A percentile compares a stretch with the other conserved stretches of the same genome.
Conservation (phyloP, 352 stramenopile genomes). For the Globisporangium iwayamae region DNA sequence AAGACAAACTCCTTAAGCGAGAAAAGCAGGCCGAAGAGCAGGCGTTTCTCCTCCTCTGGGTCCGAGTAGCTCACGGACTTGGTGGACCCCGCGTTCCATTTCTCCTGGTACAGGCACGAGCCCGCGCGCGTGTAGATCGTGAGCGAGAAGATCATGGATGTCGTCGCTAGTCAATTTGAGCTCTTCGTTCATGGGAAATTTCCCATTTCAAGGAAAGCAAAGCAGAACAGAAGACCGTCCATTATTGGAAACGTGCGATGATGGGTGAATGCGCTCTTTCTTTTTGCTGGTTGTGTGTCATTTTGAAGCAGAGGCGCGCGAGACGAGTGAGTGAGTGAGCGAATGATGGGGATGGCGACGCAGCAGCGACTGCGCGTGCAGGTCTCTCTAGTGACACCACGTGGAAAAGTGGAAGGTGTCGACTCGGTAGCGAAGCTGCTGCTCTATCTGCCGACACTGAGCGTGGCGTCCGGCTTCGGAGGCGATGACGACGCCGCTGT, state of each 20-base stretch:
- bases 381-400: slow-evolving; percentile 12
- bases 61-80: slow-evolving; percentile 77
- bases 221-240: not conserved
- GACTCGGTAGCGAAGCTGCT: slow-evolving; percentile 13
- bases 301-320: slow-evolving; percentile 6
- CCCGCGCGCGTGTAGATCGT: slow-evolving; percentile 91
- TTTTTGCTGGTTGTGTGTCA: slow-evolving; percentile 9
- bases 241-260: not conserved
- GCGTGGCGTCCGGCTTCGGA: not conserved
- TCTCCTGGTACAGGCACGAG: slow-evolving; percentile 88
- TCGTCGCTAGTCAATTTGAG: not conserved
- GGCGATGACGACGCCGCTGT: not conserved
- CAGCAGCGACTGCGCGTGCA: slow-evolving; percentile 22
- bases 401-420: slow-evolving; percentile 9
- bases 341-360: slow-evolving; percentile 30
- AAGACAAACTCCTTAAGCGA: slow-evolving; percentile 89
- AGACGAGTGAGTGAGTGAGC: not conserved
- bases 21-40: slow-evolving; percentile 91
- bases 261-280: slow-evolving; percentile 2
- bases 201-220: no score
- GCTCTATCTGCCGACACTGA: not conserved
- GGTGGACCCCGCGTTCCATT: slow-evolving; percentile 65
- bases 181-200: no score
- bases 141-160: slow-evolving; percentile 88
- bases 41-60: slow-evolving; percentile 86